These are phyloP conservation scores for Buddleja alternifolia DNA, from an alignment of 257 asterid species.

Conservation along the genomic window DNA sequence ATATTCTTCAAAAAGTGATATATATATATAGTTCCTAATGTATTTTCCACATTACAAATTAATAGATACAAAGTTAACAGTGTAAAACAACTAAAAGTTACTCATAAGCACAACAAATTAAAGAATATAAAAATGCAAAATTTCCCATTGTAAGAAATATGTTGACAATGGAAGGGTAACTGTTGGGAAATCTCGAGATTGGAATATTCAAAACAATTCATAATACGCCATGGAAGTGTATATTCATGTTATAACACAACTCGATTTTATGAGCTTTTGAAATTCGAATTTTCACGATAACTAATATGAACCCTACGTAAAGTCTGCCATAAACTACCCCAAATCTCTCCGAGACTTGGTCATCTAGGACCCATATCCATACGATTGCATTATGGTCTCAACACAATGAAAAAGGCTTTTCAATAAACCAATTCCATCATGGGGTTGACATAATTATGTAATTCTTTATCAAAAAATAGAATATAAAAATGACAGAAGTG, in stretches of 20 bases:
- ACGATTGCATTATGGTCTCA: conserved; percentile 36
- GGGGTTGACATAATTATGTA: conserved; percentile 21
- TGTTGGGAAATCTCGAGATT: too few relatives aligned
- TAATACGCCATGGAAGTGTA: too few relatives aligned
- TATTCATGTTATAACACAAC: too few relatives aligned
- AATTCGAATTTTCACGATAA: too few relatives aligned
- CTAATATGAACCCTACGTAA: too few relatives aligned
- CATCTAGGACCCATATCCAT: conserved; percentile 30
- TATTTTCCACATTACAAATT: not conserved
- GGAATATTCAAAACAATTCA: too few relatives aligned
- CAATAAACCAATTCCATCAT: conserved; percentile 10
- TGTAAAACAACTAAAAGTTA: not conserved
- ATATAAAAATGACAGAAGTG: not conserved
- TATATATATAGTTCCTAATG: not conserved
- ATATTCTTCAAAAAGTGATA: conserved; percentile 8
- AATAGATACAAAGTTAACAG: not conserved
- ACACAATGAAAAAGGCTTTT: not conserved
- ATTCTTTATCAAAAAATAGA: not conserved
- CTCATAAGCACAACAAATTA: too few relatives aligned
- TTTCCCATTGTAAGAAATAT: conserved; percentile 9
- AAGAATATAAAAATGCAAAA: too few relatives aligned
- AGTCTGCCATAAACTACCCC: too few relatives aligned
- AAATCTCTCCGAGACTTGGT: too few relatives aligned
- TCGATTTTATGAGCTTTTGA: too few relatives aligned
- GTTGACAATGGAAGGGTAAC: too few relatives aligned